These are phyloP conservation scores for Xylariaceae sp. DNA, from an alignment of 2,329 filamentous ascomycete genomes.

Conservation along the genomic window DNA sequence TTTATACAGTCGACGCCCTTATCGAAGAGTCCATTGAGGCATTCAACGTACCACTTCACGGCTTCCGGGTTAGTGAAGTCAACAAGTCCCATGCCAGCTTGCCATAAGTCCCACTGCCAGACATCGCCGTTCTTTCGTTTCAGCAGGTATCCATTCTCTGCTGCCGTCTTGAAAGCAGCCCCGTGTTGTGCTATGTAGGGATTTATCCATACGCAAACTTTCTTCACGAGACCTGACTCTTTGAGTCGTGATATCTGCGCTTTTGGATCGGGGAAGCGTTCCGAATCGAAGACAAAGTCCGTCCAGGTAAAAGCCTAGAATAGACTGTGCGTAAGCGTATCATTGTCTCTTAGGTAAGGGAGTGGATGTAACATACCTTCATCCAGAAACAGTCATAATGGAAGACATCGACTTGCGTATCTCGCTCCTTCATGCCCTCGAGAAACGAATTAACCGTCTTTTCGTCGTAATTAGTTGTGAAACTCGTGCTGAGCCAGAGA, in stretches of 20 bases:
- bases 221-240: constrained; percentile 54
- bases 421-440: constrained; percentile 62
- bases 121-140: constrained; percentile 66
- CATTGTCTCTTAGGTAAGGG: not conserved
- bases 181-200: constrained; percentile 69
- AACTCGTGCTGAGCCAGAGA: constrained; percentile 72
- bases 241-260: constrained; percentile 63
- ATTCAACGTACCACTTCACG: constrained; percentile 58
- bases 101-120: constrained; percentile 76
- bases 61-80: constrained; percentile 72
- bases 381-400: constrained; percentile 80
- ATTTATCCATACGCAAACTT: constrained; percentile 74
- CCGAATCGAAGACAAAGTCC: constrained; percentile 66
- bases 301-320: constrained; percentile 63
- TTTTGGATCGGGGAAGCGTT: constrained; percentile 65
- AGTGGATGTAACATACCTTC: constrained; percentile 37
- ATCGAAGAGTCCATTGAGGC: constrained; percentile 62
- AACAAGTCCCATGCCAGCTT: constrained; percentile 70
- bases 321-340: not conserved
- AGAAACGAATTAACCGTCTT: constrained; percentile 64
- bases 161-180: constrained; percentile 60
- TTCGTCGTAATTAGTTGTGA: constrained; percentile 71
- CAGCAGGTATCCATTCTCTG: constrained; percentile 64
- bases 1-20: constrained; percentile 69
- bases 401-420: constrained; percentile 66